Conservation (phyloP, 768 basidiomycete genomes). For the Mycena vitilis region DNA sequence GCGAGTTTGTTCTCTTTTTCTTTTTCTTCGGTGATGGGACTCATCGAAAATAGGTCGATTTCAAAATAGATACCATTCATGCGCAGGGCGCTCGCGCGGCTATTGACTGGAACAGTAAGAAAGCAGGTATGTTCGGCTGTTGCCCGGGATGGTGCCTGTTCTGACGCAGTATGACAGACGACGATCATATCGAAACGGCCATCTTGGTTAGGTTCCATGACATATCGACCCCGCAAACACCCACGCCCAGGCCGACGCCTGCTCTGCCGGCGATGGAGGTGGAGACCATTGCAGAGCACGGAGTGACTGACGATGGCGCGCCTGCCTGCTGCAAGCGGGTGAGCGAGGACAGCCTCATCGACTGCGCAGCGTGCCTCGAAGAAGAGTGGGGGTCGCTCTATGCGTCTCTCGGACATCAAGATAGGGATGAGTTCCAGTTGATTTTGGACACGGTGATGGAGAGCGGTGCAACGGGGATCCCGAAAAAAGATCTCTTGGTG, state of each 20-base stretch:
- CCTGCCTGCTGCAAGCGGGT: conserved; percentile 61
- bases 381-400: conserved; percentile 51
- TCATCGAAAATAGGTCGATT: conserved; percentile 65
- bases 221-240: conserved; percentile 31
- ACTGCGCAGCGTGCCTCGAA: conserved; percentile 60
- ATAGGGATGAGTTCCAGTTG: conserved; percentile 44
- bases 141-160: neutral
- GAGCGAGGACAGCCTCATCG: conserved; percentile 48
- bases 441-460: conserved; percentile 51
- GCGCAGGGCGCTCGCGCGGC: conserved; percentile 64
- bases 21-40: neutral
- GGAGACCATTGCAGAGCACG: conserved; percentile 51
- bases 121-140: conserved; percentile 68
- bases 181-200: conserved; percentile 84
- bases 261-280: conserved; percentile 29
- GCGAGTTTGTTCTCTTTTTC: conserved; percentile 25
- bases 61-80: conserved; percentile 74
- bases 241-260: conserved; percentile 36
- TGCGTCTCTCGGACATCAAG: conserved; percentile 43
- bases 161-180: conserved; percentile 61
- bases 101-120: conserved; percentile 90
- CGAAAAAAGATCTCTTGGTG: conserved; percentile 53
- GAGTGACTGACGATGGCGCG: conserved; percentile 52
- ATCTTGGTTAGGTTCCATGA: conserved; percentile 60
- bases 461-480: conserved; percentile 53